A percentile compares a stretch with the other conserved stretches of the same genome.
phyloP scores from a whole-genome alignment of 2,329 filamentous ascomycete genomes.

The Botrytis galanthina region DNA sequence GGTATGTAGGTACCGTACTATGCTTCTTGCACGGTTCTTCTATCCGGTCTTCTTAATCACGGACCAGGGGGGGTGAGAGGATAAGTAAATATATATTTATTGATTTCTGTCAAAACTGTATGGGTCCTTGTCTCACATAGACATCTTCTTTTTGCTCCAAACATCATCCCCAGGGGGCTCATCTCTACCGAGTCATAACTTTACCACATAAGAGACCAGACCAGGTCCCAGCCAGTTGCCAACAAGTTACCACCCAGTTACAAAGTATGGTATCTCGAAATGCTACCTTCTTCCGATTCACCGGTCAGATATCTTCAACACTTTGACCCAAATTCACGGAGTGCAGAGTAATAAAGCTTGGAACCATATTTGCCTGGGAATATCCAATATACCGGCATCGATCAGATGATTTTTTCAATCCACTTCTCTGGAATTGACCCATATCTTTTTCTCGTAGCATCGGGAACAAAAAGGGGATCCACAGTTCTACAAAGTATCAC shows the following conservation, averaged over 20 bases:
- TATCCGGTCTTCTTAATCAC: not conserved
- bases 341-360: not conserved
- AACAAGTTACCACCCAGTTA: not conserved
- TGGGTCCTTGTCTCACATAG: constrained; percentile 4
- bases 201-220: not conserved
- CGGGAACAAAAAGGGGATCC: constrained; percentile 8
- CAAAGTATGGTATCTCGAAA: not conserved
- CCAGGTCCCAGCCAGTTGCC: not conserved
- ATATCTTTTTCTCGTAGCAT: constrained; percentile 7
- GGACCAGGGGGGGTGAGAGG: not conserved
- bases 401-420: constrained; percentile 12
- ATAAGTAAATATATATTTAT: not conserved
- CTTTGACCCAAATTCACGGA: not conserved
- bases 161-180: not conserved
- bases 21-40: not conserved
- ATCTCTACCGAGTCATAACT: constrained; percentile 1
- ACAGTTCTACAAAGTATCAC: constrained; percentile 13
- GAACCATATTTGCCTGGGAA: not conserved
- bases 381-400: not conserved
- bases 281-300: not conserved
- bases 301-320: not conserved
- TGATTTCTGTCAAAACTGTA: not conserved
- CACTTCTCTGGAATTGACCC: constrained; percentile 13
- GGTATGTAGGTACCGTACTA: not conserved
- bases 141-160: not conserved